These are phyloP conservation scores for Eimeria sp. DNA, from an alignment of 169 alveolate genomes.

Conservation along the genomic window DNA sequence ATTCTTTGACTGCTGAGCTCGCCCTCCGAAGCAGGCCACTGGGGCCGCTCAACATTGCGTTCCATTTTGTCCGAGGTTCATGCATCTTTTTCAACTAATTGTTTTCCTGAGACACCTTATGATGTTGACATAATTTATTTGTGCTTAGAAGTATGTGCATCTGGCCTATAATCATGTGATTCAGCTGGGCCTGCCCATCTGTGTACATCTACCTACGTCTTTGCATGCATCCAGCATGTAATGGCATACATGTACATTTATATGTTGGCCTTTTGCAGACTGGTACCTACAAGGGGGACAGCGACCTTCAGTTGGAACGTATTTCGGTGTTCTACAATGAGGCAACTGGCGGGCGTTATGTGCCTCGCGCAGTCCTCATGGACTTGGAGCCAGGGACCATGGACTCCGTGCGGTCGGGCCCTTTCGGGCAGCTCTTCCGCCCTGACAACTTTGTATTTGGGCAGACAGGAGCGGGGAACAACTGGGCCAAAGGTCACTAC, in stretches of 20 bases:
- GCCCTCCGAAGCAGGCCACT: conserved; percentile 20
- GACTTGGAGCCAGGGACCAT: conserved; percentile 99
- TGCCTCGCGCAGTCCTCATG: conserved; percentile 99
- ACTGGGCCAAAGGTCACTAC: conserved; percentile 99
- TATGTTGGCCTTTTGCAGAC: conserved; percentile 83
- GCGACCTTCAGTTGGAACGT: conserved; percentile 98
- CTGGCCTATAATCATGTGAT: not conserved
- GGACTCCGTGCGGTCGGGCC: conserved; percentile 99
- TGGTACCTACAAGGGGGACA: conserved; percentile 99
- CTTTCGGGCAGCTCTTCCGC: conserved; percentile 99
- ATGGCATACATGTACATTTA: no score
- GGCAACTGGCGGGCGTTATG: conserved; percentile 99
- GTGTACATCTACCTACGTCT: not conserved
- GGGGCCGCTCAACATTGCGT: conserved; percentile 1
- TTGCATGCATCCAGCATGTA: not conserved
- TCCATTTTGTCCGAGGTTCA: not conserved
- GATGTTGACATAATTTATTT: not conserved
- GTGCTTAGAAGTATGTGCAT: not conserved
- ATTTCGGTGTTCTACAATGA: conserved; percentile 98
- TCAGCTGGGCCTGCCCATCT: not conserved
- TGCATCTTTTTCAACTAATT: not conserved
- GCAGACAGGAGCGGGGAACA: conserved; percentile 99
- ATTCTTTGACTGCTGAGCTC: not conserved
- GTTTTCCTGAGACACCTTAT: not conserved
- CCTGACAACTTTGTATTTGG: conserved; percentile 99